Percentiles rank a stretch among this genome's conserved stretches.
Evolutionary conservation across 78 protist genomes (phyloP).

Genomic region (Paulinella micropora): DNA sequence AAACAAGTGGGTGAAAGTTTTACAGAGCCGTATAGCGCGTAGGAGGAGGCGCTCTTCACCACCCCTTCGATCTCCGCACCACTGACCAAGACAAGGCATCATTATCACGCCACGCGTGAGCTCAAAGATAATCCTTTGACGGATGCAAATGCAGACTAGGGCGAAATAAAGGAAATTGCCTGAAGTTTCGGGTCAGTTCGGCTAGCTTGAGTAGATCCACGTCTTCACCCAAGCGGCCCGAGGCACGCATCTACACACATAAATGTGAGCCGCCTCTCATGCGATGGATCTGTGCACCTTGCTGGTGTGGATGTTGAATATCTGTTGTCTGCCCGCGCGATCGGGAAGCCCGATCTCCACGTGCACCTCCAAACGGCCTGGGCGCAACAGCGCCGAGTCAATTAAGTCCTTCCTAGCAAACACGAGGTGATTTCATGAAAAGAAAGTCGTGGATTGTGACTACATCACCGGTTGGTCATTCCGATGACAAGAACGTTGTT

Average conservation of each 20-base stretch:
- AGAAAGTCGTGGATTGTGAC: conserved; percentile 11
- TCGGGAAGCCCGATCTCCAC: conserved; percentile 91
- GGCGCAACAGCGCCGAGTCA: conserved; percentile 93
- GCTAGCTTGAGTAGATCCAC: conserved; percentile 68
- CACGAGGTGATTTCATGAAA: too few species aligned
- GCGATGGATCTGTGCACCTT: not conserved
- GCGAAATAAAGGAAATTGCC: too few species aligned
- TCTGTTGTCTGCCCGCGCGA: conserved; percentile 81
- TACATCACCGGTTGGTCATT: conserved; percentile 98
- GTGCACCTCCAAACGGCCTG: conserved; percentile 87
- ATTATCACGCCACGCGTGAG: too few species aligned
- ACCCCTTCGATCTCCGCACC: conserved; percentile 86
- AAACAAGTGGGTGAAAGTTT: too few species aligned
- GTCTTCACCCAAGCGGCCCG: conserved; percentile 39
- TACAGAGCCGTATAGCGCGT: too few species aligned
- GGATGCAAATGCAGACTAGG: conserved; percentile 12
- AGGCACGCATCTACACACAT: conserved; percentile 4
- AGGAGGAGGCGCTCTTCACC: conserved; percentile 72
- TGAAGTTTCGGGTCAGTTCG: conserved; percentile 69
- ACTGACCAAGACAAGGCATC: too few species aligned
- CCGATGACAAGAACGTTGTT: conserved; percentile 96
- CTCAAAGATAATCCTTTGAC: not conserved
- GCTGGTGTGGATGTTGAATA: conserved; percentile 80
- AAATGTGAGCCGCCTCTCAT: not conserved
- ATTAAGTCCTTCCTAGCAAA: conserved; percentile 81